These are phyloP conservation scores for Chenopodium formosanum DNA, from an alignment of 148 eudicot species.

Conservation along the genomic window DNA sequence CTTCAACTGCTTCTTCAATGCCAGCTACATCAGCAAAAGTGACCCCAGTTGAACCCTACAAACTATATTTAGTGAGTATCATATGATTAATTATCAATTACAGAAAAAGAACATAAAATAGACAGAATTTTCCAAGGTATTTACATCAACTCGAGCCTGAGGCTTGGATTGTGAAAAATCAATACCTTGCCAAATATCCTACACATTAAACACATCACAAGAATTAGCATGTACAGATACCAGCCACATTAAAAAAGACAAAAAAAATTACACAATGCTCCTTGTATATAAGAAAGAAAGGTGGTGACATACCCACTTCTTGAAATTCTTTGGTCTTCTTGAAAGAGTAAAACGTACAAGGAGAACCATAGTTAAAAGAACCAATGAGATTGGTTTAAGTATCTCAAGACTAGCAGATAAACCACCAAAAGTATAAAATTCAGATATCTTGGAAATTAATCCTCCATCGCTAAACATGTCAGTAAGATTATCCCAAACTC, in stretches of 20 bases:
- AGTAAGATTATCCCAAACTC: conserved; percentile 49
- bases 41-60: conserved; percentile 92
- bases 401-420: conserved; percentile 53
- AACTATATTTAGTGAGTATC: conserved; percentile 2
- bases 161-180: conserved; percentile 89
- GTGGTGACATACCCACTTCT: conserved; percentile 70
- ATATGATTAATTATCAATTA: not conserved
- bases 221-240: conserved; percentile 10
- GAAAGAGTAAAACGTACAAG: conserved; percentile 79
- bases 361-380: conserved; percentile 61
- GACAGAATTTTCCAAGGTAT: conserved; percentile 23
- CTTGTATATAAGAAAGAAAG: conserved; percentile 7
- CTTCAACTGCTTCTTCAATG: conserved; percentile 93
- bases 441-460: conserved; percentile 50
- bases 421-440: conserved; percentile 64
- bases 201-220: conserved; percentile 30
- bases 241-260: not conserved
- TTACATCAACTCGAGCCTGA: conserved; percentile 94
- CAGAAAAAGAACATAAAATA: not conserved
- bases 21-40: conserved; percentile 91
- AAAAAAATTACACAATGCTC: not conserved
- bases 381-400: conserved; percentile 60
- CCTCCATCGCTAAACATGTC: conserved; percentile 61
- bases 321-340: conserved; percentile 80
- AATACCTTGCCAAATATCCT: conserved; percentile 97